Evolutionary conservation across 306 rosid genomes (phyloP).

Genomic region (Morella rubra): DNA sequence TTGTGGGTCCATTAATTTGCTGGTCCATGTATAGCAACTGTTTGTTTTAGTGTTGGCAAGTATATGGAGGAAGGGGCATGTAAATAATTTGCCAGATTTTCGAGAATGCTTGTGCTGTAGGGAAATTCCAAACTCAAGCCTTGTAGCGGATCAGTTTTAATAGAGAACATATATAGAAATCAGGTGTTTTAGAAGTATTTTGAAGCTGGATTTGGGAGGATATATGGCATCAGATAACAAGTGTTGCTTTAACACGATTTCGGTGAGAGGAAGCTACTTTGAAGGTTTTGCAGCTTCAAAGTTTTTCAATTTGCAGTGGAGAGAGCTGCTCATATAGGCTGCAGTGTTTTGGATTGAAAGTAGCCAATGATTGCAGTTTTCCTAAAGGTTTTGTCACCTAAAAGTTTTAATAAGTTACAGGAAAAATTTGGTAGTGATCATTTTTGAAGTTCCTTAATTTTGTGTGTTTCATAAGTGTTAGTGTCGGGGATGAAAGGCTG

Average conservation of each 20-base stretch:
- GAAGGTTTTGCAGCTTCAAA: background rate
- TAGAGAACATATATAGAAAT: background rate
- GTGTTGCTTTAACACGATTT: no score
- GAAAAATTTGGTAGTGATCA: background rate
- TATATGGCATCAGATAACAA: no score
- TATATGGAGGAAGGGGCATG: background rate
- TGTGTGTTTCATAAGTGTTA: background rate
- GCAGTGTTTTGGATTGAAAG: background rate
- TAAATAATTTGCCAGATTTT: background rate
- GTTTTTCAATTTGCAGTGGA: background rate
- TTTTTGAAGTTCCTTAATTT: background rate
- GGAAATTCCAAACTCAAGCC: background rate
- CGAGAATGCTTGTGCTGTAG: background rate
- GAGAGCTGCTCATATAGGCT: background rate
- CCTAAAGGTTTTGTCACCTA: no score
- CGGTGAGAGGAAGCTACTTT: no score
- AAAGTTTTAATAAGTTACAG: background rate
- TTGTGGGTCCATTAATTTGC: background rate
- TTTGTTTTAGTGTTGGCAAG: background rate
- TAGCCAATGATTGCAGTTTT: no score
- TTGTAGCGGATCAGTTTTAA: background rate
- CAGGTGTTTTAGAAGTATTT: background rate
- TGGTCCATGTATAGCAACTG: background rate
- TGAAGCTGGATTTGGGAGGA: background rate
- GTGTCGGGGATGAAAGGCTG: background rate